These are phyloP conservation scores for Aeschynomene evenia DNA, from an alignment of 306 rosid genomes.

Conservation along the genomic window DNA sequence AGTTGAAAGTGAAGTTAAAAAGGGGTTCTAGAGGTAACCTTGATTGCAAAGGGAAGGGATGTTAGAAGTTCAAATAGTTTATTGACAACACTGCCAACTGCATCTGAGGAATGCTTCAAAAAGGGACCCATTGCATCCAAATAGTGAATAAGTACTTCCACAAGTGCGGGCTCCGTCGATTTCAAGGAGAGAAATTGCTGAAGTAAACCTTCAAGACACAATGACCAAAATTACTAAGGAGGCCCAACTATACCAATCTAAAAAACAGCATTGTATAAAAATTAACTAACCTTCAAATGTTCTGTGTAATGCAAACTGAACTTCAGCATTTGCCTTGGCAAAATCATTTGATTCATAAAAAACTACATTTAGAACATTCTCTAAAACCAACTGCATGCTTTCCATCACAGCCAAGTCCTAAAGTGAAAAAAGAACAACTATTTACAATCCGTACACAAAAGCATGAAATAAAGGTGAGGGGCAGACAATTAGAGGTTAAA, in stretches of 20 bases:
- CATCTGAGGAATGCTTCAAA: conserved; percentile 84
- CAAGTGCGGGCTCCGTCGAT: conserved; percentile 88
- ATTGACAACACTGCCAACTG: conserved; percentile 83
- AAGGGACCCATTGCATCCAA: conserved; percentile 89
- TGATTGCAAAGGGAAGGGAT: conserved; percentile 66
- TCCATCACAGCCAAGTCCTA: conserved; percentile 87
- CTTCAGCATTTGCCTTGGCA: conserved; percentile 54
- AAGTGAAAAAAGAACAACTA: conserved; percentile 29
- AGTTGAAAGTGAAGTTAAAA: conserved; percentile 23
- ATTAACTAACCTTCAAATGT: conserved; percentile 69
- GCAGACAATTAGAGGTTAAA: conserved; percentile 35
- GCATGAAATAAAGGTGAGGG: conserved; percentile 25
- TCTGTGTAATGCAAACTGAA: conserved; percentile 63
- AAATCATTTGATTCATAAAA: conserved; percentile 75
- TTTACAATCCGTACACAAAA: conserved; percentile 16
- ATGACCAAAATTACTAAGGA: conserved; percentile 21
- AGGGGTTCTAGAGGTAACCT: conserved; percentile 49
- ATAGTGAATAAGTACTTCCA: conserved; percentile 85
- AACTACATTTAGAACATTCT: conserved; percentile 67
- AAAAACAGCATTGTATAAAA: conserved; percentile 24
- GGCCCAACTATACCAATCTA: conserved; percentile 14
- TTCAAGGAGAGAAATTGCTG: conserved; percentile 82
- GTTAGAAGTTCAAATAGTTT: conserved; percentile 91
- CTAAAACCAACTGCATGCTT: conserved; percentile 87
- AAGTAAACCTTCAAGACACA: conserved; percentile 67